These are phyloP conservation scores for Urtica urens DNA, from an alignment of 306 rosid species.

Conservation along the genomic window DNA sequence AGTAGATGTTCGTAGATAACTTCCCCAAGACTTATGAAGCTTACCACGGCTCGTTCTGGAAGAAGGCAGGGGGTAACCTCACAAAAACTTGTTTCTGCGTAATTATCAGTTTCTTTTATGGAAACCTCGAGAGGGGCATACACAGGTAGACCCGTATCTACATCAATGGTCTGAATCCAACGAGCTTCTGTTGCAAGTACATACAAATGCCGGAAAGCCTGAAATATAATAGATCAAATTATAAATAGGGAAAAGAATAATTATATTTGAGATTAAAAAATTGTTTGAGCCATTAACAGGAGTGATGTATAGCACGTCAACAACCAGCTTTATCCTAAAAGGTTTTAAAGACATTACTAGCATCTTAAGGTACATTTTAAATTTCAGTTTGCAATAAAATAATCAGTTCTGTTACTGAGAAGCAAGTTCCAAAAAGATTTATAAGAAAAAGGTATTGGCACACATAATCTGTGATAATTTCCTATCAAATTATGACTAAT, in stretches of 20 bases:
- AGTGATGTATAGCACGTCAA: not conserved
- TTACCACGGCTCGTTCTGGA: constrained; percentile 82
- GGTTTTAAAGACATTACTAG: too few relatives aligned
- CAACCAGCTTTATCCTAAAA: too few relatives aligned
- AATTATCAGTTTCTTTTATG: constrained; percentile 71
- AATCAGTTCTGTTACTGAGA: too few relatives aligned
- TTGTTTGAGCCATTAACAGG: constrained; percentile 1
- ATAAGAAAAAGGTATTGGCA: too few relatives aligned
- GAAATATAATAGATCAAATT: constrained; percentile 13
- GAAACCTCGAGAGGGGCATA: constrained; percentile 90
- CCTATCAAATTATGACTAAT: too few relatives aligned
- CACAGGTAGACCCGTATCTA: constrained; percentile 88
- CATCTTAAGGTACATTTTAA: too few relatives aligned
- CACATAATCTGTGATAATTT: too few relatives aligned
- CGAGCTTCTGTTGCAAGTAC: constrained; percentile 96
- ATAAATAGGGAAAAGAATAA: not conserved
- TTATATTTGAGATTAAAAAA: not conserved
- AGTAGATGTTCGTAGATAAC: too few relatives aligned
- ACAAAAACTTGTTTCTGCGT: constrained; percentile 85
- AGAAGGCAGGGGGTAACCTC: constrained; percentile 96
- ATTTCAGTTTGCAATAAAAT: too few relatives aligned
- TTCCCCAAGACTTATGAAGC: constrained; percentile 22
- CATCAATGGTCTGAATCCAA: constrained; percentile 96
- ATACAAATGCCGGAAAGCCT: constrained; percentile 93
- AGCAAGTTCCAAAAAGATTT: too few relatives aligned